These are phyloP conservation scores for Microcyclospora pomicola DNA, from an alignment of 2,329 filamentous ascomycete species.

Conservation along the genomic window DNA sequence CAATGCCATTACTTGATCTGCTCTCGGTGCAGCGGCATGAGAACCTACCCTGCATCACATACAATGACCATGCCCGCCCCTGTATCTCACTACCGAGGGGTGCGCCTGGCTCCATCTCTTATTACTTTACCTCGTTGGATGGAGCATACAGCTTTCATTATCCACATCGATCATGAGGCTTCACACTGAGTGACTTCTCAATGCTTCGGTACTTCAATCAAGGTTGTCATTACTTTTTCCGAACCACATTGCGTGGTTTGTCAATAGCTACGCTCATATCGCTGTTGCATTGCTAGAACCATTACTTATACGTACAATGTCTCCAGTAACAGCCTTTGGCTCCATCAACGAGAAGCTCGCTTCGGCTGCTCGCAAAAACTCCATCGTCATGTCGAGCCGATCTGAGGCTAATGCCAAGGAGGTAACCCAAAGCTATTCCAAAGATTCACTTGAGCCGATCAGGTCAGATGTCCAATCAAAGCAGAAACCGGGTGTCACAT, in stretches of 20 bases:
- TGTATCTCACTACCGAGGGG: background rate
- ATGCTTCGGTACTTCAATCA: conserved; percentile 75
- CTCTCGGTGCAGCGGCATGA: too few relatives aligned
- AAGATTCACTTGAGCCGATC: conserved; percentile 35
- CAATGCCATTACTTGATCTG: too few relatives aligned
- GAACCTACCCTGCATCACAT: background rate
- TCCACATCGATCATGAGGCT: too few relatives aligned
- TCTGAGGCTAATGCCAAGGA: conserved; percentile 42
- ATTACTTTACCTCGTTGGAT: too few relatives aligned
- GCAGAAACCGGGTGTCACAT: conserved; percentile 65
- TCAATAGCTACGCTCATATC: conserved; percentile 70
- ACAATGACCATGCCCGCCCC: background rate
- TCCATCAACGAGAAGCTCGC: conserved; percentile 16
- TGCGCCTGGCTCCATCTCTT: too few relatives aligned
- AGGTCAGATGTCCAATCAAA: conserved; percentile 37
- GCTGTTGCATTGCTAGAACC: conserved; percentile 54
- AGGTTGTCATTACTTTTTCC: conserved; percentile 88
- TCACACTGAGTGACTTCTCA: background rate
- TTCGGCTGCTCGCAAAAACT: conserved; percentile 15
- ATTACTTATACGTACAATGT: conserved; percentile 34
- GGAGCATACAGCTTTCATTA: too few relatives aligned
- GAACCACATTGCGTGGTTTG: conserved; percentile 73
- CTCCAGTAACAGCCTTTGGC: conserved; percentile 36
- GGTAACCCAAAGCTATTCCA: conserved; percentile 33
- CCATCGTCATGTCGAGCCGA: conserved; percentile 24